phyloP scores from a whole-genome alignment of 345 rosid species.

The Populus alba region DNA sequence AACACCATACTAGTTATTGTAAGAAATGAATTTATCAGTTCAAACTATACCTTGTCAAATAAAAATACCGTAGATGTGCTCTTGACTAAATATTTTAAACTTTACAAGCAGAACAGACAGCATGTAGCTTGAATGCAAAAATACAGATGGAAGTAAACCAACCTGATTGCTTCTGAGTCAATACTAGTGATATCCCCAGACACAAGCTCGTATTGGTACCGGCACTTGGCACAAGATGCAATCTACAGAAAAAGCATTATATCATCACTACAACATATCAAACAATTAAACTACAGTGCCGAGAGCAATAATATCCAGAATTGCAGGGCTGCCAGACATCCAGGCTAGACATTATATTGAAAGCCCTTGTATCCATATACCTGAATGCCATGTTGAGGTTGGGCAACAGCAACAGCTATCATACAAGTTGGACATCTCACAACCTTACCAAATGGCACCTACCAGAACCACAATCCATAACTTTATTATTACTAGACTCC shows the following conservation, averaged over 20 bases:
- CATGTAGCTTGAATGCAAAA: conserved; percentile 8
- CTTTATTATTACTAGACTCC: too few species aligned
- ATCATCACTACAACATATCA: neutral
- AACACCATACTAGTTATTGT: conserved; percentile 54
- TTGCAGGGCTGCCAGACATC: too few species aligned
- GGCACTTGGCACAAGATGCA: conserved; percentile 80
- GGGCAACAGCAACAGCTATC: conserved; percentile 80
- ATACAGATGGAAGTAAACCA: conserved; percentile 33
- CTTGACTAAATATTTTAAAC: neutral
- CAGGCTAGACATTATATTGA: neutral
- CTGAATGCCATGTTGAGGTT: conserved; percentile 90
- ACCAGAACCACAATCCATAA: neutral
- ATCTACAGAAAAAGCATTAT: conserved; percentile 44
- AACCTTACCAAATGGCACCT: conserved; percentile 96
- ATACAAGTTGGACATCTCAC: conserved; percentile 83
- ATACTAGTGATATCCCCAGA: conserved; percentile 75
- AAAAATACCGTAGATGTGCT: neutral
- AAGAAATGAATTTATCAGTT: neutral
- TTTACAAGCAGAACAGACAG: neutral
- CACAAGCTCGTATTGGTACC: conserved; percentile 89
- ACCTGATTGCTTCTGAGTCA: conserved; percentile 89
- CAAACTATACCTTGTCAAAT: neutral
- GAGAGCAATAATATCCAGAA: neutral
- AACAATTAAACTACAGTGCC: neutral
- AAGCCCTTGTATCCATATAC: conserved; percentile 25